These are phyloP conservation scores for Meira miltonrushii DNA, from an alignment of 1,284 basidiomycete species.

Conservation along the genomic window DNA sequence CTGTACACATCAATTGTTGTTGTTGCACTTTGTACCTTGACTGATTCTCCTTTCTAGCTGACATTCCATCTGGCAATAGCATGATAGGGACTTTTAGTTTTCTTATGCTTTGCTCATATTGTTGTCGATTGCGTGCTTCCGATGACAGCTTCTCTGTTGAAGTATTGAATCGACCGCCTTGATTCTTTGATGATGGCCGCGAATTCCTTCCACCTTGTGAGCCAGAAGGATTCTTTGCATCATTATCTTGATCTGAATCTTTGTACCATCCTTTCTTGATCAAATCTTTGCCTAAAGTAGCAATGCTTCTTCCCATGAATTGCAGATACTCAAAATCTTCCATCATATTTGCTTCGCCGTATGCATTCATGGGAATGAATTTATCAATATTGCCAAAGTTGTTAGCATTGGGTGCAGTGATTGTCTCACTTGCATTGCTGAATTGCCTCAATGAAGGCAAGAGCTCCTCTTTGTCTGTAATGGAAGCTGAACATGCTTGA, in stretches of 20 bases:
- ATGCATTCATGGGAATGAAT: slow-evolving; percentile 8
- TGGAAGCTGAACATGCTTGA: background rate
- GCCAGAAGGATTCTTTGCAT: background rate
- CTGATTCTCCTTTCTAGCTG: slow-evolving; percentile 8
- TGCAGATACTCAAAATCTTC: slow-evolving; percentile 13
- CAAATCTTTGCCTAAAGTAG: slow-evolving; percentile 1
- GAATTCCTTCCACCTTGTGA: background rate
- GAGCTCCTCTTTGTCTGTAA: background rate
- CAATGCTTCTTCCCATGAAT: slow-evolving; percentile 1
- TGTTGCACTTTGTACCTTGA: slow-evolving; percentile 7
- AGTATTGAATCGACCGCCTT: background rate
- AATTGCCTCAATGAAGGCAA: background rate
- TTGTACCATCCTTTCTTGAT: background rate
- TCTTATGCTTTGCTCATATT: background rate
- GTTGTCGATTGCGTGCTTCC: slow-evolving; percentile 6
- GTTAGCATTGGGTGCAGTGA: background rate
- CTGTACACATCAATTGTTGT: background rate
- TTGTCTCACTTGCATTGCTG: background rate
- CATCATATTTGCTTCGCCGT: slow-evolving; percentile 6
- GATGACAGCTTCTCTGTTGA: background rate
- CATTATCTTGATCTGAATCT: background rate
- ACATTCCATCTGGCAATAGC: slow-evolving; percentile 17
- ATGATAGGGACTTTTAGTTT: slow-evolving; percentile 9
- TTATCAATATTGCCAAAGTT: background rate
- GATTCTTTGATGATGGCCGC: background rate